Evolutionary conservation across 345 rosid genomes (phyloP).

Genomic region (Syzygium jambos): DNA sequence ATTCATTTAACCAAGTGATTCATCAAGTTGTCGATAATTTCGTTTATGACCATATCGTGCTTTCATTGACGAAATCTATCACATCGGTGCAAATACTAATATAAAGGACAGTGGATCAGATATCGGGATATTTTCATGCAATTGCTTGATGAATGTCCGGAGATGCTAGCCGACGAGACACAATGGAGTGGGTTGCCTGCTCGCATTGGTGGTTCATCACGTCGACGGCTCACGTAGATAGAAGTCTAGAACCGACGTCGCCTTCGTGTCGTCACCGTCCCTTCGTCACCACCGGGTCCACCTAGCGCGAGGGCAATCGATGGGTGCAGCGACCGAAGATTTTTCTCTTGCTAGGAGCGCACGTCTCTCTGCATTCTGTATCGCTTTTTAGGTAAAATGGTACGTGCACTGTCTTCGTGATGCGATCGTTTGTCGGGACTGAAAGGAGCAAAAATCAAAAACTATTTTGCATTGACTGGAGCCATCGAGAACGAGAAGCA

Average conservation of each 20-base stretch:
- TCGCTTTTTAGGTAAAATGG: no score
- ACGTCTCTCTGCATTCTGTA: neutral
- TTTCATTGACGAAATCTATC: no score
- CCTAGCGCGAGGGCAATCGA: neutral
- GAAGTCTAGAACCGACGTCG: neutral
- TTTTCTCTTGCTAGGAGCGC: neutral
- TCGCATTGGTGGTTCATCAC: fast-evolving
- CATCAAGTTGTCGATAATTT: no score
- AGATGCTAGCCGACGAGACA: neutral
- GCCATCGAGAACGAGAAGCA: neutral
- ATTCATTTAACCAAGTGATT: no score
- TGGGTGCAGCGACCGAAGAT: neutral
- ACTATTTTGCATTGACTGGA: neutral
- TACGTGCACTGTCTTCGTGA: neutral
- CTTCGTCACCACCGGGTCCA: neutral
- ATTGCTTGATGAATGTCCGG: neutral
- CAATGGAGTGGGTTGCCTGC: neutral
- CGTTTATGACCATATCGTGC: no score
- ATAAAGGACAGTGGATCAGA: neutral
- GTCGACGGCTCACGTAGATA: neutral
- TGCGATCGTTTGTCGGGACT: neutral
- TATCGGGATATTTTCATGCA: neutral
- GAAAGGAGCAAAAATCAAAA: neutral
- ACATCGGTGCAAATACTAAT: no score
- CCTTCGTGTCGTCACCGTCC: neutral